Base-by-base conservation (phyloP, 2,329 filamentous ascomycete species). In the Emmonsiellopsis sp. region DNA sequence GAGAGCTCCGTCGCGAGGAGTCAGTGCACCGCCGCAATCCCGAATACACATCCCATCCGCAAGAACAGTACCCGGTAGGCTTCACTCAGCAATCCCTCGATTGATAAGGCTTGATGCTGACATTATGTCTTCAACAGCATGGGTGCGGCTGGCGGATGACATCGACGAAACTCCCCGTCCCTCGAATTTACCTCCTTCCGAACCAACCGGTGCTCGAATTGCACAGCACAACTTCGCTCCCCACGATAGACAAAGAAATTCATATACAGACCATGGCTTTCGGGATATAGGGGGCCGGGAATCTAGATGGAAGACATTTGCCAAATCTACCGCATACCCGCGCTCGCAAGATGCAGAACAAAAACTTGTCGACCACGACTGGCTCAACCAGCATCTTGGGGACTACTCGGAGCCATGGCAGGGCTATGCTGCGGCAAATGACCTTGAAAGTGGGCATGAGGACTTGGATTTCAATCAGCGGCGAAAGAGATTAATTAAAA, bases 401-500 rank as follows among this genome's bases (percentile, higher is more conserved):
- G 69, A 75, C 56, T 76, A 73, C 55, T 71, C 70, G 5, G 65
- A 66, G 37, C 73, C 73, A 21, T 85, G 82, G 81, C 69, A 79
- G 45, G 76, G 76, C 44, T 13, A 39, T 42, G 65, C 67, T 32
- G 62, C 68, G n/a, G 67, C 71, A 43, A 74, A 76, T 31, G 77
- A 81, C 57, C 70, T 76, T 54, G 74, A 78, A 32, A 73, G 78
- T 39, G 71, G 74, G 55, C 71, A 70, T 45, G 69, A 77, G 56
- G 72, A 74, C 55, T 74, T 69, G 57, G 73, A 74, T 43, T 76
- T 77, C 59, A 78, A 75, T 65, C 67, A 68, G 21, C 76, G 77
- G 60, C 72, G 77, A 49, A 72, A 77, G 59, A 72, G 73, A 54
- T 78, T 76, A 70, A 69, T 78, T 56, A 80, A 82, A 64, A 79